A percentile compares a stretch with the other conserved stretches of the same genome.
These are phyloP conservation scores for Coemansia sp. DNA, from an alignment of 192 early-diverging fungal genomes.

Conservation along the genomic window DNA sequence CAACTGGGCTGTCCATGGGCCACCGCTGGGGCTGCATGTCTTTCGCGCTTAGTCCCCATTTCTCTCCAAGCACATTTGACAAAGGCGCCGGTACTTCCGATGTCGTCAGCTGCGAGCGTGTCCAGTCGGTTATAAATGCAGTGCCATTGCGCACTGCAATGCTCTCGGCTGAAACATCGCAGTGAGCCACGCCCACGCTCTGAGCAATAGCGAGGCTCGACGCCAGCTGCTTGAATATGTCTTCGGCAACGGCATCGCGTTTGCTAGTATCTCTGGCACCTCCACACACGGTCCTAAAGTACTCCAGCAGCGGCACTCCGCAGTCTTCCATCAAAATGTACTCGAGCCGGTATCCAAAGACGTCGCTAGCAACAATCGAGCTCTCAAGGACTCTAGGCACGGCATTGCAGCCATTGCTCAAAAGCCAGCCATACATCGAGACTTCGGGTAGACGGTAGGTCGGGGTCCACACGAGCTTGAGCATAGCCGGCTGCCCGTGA, in stretches of 20 bases:
- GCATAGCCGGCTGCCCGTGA: background rate
- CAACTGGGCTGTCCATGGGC: background rate
- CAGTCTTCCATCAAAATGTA: conserved; percentile 16
- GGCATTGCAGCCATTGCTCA: background rate
- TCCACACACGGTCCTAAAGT: background rate
- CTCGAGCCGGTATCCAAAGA: conserved; percentile 13
- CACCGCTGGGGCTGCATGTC: background rate
- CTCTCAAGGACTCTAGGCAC: conserved; percentile 3
- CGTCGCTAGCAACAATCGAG: background rate
- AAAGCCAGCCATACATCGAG: background rate
- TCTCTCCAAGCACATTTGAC: background rate
- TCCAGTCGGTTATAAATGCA: conserved; percentile 16
- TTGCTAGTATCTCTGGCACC: background rate
- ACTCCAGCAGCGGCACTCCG: conserved; percentile 4
- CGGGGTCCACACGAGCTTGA: conserved; percentile 15
- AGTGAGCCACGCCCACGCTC: conserved; percentile 15
- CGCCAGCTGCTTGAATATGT: background rate
- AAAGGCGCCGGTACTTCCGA: background rate
- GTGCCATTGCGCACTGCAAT: conserved; percentile 4
- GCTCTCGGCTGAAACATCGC: conserved; percentile 24
- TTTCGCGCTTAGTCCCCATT: background rate
- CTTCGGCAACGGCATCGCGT: background rate
- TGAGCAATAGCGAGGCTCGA: background rate
- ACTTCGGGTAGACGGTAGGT: conserved; percentile 3
- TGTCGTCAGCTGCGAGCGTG: background rate